Evolutionary conservation across 1,139 yeast genomes (phyloP), one percentile per base, ranked within the genome.

Genomic region (Hyphopichia khmerensis): DNA sequence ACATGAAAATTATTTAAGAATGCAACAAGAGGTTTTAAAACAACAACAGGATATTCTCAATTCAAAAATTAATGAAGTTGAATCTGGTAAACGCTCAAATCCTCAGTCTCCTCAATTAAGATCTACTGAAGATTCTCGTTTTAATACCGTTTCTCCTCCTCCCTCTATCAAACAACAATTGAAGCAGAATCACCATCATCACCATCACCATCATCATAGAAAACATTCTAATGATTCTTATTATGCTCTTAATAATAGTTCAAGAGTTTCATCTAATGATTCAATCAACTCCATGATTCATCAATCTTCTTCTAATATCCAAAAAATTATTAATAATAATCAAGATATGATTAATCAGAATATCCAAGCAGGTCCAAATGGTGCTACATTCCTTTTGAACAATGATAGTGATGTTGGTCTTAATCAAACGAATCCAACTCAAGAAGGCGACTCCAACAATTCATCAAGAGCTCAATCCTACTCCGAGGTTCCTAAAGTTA

Each of bases 21-120:
- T 69, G 43, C 78, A 72, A 49, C 65, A 66, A 46, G 69, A 69
- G 43, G 60, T 65, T 33, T 55, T 72, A 48, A 59, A 59, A 37
- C 75, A 69, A 46, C 76, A 72, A 47, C 72, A 67, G 45, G 64
- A 62, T 33, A 49, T 68, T 29, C 53, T 71, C 47, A 57, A 51
- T 41, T 50, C 60, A 43, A 65, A 60, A 44, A 49, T 60, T 21
- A 54, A 52, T 38, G 52, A 53, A 17, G 44, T 48, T 10, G 55
- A 52, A 31, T 21, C 40, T 13, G 44, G 48, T 10, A 50, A 48
- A 13, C 50, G 44, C 27, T 19, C 35, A n/a, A 26, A 14, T 19
- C 39, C 41, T n/a, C 36, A 44, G 26, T 40, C 48, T 38, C 43
- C 50, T 33, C 45, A 45, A 17, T 32, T 32, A 9, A 18, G 18